These are phyloP conservation scores for Penicillium thymicola DNA, from an alignment of 2,329 filamentous ascomycete species.

Conservation along the genomic window DNA sequence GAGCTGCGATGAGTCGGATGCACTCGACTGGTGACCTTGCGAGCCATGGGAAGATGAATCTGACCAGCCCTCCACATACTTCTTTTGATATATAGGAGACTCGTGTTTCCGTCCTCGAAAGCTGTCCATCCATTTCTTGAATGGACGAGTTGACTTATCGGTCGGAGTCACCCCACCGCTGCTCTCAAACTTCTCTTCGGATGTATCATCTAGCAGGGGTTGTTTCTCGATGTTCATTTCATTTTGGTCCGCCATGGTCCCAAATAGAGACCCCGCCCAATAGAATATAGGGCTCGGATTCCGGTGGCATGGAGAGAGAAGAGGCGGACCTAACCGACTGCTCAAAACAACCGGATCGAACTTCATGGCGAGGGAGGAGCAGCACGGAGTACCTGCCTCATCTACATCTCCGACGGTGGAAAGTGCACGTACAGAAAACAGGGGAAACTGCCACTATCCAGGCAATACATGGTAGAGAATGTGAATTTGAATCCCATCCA, in stretches of 20 bases:
- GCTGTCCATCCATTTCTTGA: slow-evolving; percentile 40
- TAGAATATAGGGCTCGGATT: neutral
- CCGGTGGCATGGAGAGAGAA: slow-evolving; percentile 13
- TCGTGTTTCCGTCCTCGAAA: slow-evolving; percentile 31
- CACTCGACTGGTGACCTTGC: slow-evolving; percentile 49
- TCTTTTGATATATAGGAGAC: slow-evolving; percentile 16
- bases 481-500: slow-evolving; percentile 24
- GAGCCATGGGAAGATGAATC: slow-evolving; percentile 21
- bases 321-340: neutral
- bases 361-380: neutral
- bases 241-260: slow-evolving; percentile 12
- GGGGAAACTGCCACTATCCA: neutral
- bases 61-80: slow-evolving; percentile 39
- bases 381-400: neutral
- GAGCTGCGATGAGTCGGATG: slow-evolving; percentile 74
- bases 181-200: slow-evolving; percentile 4
- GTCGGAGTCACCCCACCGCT: slow-evolving; percentile 5
- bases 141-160: slow-evolving; percentile 24
- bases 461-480: slow-evolving; percentile 4
- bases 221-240: neutral
- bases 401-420: neutral
- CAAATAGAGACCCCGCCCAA: slow-evolving; percentile 3
- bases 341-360: neutral
- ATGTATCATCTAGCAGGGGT: slow-evolving; percentile 1
- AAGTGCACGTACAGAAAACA: neutral